Evolutionary conservation across 1,284 basidiomycete species (phyloP), one percentile per base, ranked within the genome.

Genomic region (Puccinia novopanici): DNA sequence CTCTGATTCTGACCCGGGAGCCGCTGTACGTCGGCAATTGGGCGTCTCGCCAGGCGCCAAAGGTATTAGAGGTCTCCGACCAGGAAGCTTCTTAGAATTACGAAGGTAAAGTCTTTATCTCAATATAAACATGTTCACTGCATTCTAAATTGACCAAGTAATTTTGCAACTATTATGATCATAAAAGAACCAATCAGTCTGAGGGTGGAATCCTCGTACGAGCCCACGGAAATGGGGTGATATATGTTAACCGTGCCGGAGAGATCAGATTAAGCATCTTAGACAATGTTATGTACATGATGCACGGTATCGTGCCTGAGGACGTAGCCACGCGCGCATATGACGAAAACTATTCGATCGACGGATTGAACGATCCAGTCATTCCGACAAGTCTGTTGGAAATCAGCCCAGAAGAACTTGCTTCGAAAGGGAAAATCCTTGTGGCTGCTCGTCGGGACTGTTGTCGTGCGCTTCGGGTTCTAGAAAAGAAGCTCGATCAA

Each of bases 391-490:
- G n/a, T n/a, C 19, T 24, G 27, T 17, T n/a, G 19, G 77, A 72
- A 63, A 48, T 73, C 19, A 61, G 48, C n/a, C 37, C 68, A 50
- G 59, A 72, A 50, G 57, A 57, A 34, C 45, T 80, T 37, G 54
- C 52, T 30, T n/a, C 42, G 15, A 72, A 80, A 30, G 55, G 45
- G n/a, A 48, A 54, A 45, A 61, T 48, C 57, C 22, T 80, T 30
- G 27, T 24, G 24, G 45, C 61, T n/a, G 72, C 72, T 45, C 59
- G 79, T 61, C 50, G 65, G 59, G 81, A 72, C 75, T 80, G 42
- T 57, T 77, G 80, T 67, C 50, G 85, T 84, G 61, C 84, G 83
- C 76, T 81, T n/a, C 22, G 54, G 24, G 55, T 82, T 54, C 68
- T 82, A 19, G 40, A 68, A 22, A 52, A 57, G 13, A 81, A 82